Percentiles rank a stretch among this genome's conserved stretches.
Conservation (phyloP, 768 basidiomycete genomes). For the Suillus hirtellus region DNA sequence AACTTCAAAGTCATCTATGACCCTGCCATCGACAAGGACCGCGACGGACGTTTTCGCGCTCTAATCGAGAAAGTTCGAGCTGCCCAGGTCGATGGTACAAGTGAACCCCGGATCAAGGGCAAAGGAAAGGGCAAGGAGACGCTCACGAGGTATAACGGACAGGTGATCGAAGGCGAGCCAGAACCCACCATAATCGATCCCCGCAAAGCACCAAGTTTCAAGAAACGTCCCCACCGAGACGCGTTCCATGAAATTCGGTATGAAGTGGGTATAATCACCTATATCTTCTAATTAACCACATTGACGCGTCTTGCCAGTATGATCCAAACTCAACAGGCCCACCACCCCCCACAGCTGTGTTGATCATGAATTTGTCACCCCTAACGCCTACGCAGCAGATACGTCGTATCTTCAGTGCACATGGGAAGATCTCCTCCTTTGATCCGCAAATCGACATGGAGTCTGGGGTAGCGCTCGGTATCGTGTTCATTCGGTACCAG, state of each 20-base stretch:
- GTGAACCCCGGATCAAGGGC: slow-evolving; percentile 51
- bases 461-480: slow-evolving; percentile 82
- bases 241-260: slow-evolving; percentile 52
- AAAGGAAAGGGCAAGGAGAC: slow-evolving; percentile 67
- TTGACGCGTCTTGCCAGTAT: slow-evolving; percentile 47
- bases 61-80: slow-evolving; percentile 43
- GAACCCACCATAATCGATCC: slow-evolving; percentile 53
- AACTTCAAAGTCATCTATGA: slow-evolving; percentile 68
- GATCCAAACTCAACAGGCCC: slow-evolving; percentile 71
- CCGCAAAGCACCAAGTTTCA: slow-evolving; percentile 43
- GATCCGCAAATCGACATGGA: slow-evolving; percentile 78
- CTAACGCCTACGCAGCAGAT: slow-evolving; percentile 69
- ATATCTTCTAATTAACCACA: slow-evolving; percentile 10
- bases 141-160: slow-evolving; percentile 55
- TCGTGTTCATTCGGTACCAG: slow-evolving; percentile 71
- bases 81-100: slow-evolving; percentile 31
- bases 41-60: slow-evolving; percentile 38
- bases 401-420: slow-evolving; percentile 58
- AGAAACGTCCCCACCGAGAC: slow-evolving; percentile 33
- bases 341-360: slow-evolving; percentile 72
- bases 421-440: slow-evolving; percentile 65
- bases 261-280: slow-evolving; percentile 45
- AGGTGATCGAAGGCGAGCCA: slow-evolving; percentile 46
- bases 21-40: slow-evolving; percentile 49
- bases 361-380: slow-evolving; percentile 70